Evolutionary conservation across 345 rosid species (phyloP).

Genomic region (Garcia nutans): DNA sequence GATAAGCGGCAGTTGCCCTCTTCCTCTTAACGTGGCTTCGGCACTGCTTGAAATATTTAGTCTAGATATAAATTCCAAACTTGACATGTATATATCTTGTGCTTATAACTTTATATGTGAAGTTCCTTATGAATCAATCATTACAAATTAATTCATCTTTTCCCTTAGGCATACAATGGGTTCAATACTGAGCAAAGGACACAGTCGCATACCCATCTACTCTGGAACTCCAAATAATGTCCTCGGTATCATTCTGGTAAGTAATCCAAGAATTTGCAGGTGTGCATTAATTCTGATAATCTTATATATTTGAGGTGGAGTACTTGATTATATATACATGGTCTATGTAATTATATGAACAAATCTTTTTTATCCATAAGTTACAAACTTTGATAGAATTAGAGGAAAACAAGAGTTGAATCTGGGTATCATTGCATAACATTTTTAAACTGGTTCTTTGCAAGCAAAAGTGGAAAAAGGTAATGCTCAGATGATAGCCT

Average conservation of each 20-base stretch:
- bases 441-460: too few species aligned
- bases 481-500: background rate
- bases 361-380: too few species aligned
- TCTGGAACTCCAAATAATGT: slow-evolving; percentile 41
- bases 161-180: slow-evolving; percentile 50
- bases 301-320: background rate
- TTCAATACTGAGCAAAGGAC: slow-evolving; percentile 59
- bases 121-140: background rate
- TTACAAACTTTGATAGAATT: too few species aligned
- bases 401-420: too few species aligned
- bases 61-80: slow-evolving; percentile 58
- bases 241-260: slow-evolving; percentile 63
- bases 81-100: slow-evolving; percentile 42
- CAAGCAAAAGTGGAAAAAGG: too few species aligned
- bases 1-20: too few species aligned
- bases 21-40: too few species aligned
- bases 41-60: too few species aligned
- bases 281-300: background rate
- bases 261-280: slow-evolving; percentile 8
- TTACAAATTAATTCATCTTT: background rate
- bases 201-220: slow-evolving; percentile 69
- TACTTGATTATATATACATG: too few species aligned
- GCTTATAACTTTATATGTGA: background rate
- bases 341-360: too few species aligned
- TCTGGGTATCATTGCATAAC: too few species aligned